Percentiles rank a stretch among this genome's conserved stretches.
Conservation (phyloP, 352 stramenopile genomes). For the Globisporangium polare region DNA sequence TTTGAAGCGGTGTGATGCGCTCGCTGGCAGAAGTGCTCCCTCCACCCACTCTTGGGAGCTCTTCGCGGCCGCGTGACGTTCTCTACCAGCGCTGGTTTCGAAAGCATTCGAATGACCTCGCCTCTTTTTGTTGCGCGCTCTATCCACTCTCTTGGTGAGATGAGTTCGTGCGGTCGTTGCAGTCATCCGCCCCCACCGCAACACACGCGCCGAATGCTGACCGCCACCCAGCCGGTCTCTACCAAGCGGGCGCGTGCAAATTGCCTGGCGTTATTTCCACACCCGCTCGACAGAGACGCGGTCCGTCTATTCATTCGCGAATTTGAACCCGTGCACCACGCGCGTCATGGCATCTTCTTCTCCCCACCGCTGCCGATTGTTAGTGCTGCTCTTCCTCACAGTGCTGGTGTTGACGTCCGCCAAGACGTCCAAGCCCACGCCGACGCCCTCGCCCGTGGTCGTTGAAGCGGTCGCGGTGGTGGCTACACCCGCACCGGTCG, state of each 20-base stretch:
- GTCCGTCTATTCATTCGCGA: neutral
- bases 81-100: too few relatives aligned
- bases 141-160: neutral
- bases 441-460: neutral
- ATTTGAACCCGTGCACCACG: slow-evolving; percentile 2
- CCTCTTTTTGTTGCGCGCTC: neutral
- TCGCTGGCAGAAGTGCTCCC: neutral
- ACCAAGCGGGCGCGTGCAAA: neutral
- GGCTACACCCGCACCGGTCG: neutral
- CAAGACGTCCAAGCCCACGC: neutral
- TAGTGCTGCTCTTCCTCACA: neutral
- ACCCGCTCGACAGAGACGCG: neutral
- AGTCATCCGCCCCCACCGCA: neutral
- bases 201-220: slow-evolving; percentile 4
- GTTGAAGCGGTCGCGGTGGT: neutral
- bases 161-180: neutral
- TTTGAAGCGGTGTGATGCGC: neutral
- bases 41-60: too few relatives aligned
- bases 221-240: neutral
- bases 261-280: neutral
- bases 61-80: neutral
- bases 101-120: neutral
- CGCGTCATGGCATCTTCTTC: neutral
- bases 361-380: neutral
- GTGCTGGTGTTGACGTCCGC: slow-evolving; percentile 4